Conservation (phyloP, 306 rosid genomes). For the Abrus precatorius region DNA sequence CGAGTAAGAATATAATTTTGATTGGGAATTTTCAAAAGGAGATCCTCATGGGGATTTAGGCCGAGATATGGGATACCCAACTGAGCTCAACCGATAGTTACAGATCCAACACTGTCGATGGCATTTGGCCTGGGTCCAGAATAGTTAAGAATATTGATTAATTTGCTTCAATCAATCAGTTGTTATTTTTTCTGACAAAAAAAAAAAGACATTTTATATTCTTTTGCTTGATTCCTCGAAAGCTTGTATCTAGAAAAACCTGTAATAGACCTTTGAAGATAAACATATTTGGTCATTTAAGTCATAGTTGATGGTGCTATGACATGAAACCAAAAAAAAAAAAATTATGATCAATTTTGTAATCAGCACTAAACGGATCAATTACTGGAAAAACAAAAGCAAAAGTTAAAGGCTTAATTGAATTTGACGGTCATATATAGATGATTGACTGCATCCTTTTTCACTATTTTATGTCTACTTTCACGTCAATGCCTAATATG, state of each 20-base stretch:
- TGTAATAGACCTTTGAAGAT: background rate
- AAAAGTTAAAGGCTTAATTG: background rate
- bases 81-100: too few species aligned
- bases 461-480: background rate
- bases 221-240: background rate
- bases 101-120: too few species aligned
- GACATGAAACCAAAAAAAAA: background rate
- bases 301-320: background rate
- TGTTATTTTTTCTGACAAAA: background rate
- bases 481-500: background rate
- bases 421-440: background rate
- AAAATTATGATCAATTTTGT: background rate
- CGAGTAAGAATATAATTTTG: too few species aligned
- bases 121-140: too few species aligned
- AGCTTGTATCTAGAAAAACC: constrained; percentile 9
- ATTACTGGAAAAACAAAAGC: background rate
- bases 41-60: too few species aligned
- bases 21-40: too few species aligned
- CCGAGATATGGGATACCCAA: too few species aligned
- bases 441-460: constrained; percentile 1
- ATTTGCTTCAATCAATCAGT: background rate
- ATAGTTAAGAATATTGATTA: background rate
- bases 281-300: background rate
- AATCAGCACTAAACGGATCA: background rate
- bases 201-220: too few species aligned